Conservation (phyloP, 2,329 filamentous ascomycete genomes). For the Talaromyces sp. region DNA sequence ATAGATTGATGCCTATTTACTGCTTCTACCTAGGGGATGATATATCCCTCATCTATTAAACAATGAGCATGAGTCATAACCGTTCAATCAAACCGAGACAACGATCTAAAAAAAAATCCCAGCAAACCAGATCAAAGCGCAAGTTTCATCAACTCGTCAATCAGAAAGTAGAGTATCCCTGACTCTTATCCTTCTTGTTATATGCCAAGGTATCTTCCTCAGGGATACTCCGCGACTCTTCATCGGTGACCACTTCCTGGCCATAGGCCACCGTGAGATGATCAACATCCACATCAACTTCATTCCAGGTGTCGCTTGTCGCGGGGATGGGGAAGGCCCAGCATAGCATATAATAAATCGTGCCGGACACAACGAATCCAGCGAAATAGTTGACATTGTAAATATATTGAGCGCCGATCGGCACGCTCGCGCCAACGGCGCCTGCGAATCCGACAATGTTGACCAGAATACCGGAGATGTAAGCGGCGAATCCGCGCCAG, state of each 20-base stretch:
- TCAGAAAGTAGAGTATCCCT: slow-evolving; percentile 20
- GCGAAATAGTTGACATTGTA: slow-evolving; percentile 91
- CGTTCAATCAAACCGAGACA: background rate
- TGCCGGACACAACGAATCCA: slow-evolving; percentile 70
- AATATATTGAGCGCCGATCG: slow-evolving; percentile 75
- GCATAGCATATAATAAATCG: slow-evolving; percentile 69
- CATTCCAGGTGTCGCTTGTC: slow-evolving; percentile 72
- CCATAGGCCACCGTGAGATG: slow-evolving; percentile 34
- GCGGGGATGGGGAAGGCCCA: slow-evolving; percentile 70
- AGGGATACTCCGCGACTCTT: slow-evolving; percentile 18
- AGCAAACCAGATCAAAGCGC: background rate
- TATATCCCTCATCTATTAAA: background rate
- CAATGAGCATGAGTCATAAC: background rate
- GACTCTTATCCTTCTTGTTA: slow-evolving; percentile 21
- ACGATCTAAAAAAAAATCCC: background rate
- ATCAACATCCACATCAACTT: slow-evolving; percentile 55
- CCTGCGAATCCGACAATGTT: slow-evolving; percentile 91
- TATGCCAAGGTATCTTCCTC: slow-evolving; percentile 17
- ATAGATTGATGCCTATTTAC: background rate
- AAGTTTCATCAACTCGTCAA: background rate
- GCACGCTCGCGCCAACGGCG: slow-evolving; percentile 69
- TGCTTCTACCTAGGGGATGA: background rate
- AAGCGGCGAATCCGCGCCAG: slow-evolving; percentile 80
- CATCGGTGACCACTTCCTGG: slow-evolving; percentile 33
- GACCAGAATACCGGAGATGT: slow-evolving; percentile 78